phyloP scores from a whole-genome alignment of 2,329 filamentous ascomycete species.

The Xylariales sp. region DNA sequence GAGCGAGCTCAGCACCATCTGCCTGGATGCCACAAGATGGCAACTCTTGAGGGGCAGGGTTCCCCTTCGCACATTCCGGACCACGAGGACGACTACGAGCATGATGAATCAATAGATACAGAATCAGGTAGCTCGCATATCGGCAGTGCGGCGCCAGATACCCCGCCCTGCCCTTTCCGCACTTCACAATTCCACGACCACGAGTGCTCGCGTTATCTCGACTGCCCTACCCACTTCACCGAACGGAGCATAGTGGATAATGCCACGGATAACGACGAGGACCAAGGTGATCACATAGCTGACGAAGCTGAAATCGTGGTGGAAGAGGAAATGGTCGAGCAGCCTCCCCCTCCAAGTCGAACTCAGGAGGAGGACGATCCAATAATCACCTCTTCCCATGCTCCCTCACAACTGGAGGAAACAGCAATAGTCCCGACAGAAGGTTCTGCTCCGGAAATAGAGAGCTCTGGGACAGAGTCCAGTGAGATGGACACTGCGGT shows the following conservation, averaged over 20 bases:
- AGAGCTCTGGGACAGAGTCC: too few relatives aligned
- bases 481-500: too few relatives aligned
- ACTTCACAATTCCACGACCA: slow-evolving; percentile 32
- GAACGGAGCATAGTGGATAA: slow-evolving; percentile 25
- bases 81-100: background rate
- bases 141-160: slow-evolving; percentile 25
- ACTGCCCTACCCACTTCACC: slow-evolving; percentile 43
- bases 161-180: slow-evolving; percentile 31
- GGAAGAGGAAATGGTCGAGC: background rate
- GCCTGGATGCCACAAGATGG: slow-evolving; percentile 1
- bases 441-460: too few relatives aligned
- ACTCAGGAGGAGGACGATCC: background rate
- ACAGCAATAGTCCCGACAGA: too few relatives aligned
- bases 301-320: too few relatives aligned
- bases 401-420: background rate
- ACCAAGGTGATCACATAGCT: too few relatives aligned
- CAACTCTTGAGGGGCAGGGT: slow-evolving; percentile 1
- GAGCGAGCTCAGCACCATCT: too few relatives aligned
- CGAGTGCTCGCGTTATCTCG: slow-evolving; percentile 43
- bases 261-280: background rate
- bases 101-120: slow-evolving; percentile 8
- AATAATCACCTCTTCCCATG: background rate
- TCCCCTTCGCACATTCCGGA: background rate
- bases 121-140: slow-evolving; percentile 34
- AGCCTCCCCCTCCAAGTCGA: background rate